A percentile compares a stretch with the other conserved stretches of the same genome.
phyloP scores from a whole-genome alignment of 129 eudicot genomes.

The Rutidosis leptorrhynchoides region DNA sequence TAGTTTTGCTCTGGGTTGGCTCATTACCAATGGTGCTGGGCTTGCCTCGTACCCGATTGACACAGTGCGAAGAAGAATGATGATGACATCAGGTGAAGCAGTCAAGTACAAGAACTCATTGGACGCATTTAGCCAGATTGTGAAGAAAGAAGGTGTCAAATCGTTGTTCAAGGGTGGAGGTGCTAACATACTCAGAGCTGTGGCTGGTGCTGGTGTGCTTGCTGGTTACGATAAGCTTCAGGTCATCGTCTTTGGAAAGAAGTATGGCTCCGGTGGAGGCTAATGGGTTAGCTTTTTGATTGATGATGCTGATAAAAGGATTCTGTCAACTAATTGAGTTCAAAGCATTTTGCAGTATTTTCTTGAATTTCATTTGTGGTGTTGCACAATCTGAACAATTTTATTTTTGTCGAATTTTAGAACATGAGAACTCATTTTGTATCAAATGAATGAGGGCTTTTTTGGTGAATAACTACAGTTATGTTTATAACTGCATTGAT shows the following conservation, averaged over 20 bases:
- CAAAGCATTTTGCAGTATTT: not conserved
- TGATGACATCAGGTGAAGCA: conserved; percentile 3
- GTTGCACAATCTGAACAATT: not conserved
- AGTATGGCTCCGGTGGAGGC: not conserved
- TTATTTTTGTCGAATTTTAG: not conserved
- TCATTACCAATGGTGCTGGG: not conserved
- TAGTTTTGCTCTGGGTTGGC: not conserved
- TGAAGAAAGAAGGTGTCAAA: not conserved
- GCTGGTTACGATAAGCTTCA: not conserved
- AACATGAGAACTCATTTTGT: not conserved
- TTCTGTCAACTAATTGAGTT: not conserved
- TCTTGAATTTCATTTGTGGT: not conserved
- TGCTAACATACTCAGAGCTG: not conserved
- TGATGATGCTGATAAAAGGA: not conserved
- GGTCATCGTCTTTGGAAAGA: not conserved
- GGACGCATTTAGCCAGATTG: not conserved
- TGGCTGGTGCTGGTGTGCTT: conserved; percentile 7
- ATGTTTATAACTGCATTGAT: not conserved
- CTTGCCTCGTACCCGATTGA: conserved; percentile 3
- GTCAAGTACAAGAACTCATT: conserved; percentile 7
- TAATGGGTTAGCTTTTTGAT: not conserved
- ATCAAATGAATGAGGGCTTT: not conserved
- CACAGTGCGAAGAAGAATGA: conserved; percentile 1
- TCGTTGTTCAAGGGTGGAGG: conserved; percentile 1
- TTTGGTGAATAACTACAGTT: not conserved